These are phyloP conservation scores for Wallacemonas rigidus DNA, from an alignment of 208 protist genomes.

Conservation along the genomic window DNA sequence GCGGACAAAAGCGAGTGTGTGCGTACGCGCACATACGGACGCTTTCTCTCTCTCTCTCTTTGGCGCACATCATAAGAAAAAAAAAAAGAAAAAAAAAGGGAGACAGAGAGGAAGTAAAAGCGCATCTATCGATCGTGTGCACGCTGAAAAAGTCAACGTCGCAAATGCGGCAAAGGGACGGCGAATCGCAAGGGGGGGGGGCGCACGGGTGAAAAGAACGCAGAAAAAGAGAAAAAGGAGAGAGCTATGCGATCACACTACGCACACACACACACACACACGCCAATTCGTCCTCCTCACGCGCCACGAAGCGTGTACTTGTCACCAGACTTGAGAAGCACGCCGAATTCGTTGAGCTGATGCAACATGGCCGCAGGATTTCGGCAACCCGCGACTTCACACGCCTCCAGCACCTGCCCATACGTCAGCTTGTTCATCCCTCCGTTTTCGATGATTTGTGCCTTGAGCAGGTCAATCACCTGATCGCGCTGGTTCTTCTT, in stretches of 20 bases:
- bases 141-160: neutral
- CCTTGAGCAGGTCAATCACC: constrained; percentile 71
- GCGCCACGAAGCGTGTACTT: constrained; percentile 67
- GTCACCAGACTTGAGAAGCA: constrained; percentile 69
- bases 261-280: neutral
- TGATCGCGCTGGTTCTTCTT: constrained; percentile 60
- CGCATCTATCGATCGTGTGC: neutral
- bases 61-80: neutral
- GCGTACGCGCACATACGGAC: too few relatives aligned
- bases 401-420: constrained; percentile 56
- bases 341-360: constrained; percentile 82
- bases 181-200: too few relatives aligned
- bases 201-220: too few relatives aligned
- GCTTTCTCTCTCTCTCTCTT: too few relatives aligned
- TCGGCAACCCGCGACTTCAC: constrained; percentile 74
- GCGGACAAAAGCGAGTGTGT: too few relatives aligned
- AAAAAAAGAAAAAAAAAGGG: constrained; percentile 16
- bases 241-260: too few relatives aligned
- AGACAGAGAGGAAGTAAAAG: constrained; percentile 21
- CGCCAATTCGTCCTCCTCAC: constrained; percentile 16
- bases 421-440: constrained; percentile 61
- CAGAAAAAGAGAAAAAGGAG: too few relatives aligned
- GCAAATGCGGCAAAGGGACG: too few relatives aligned
- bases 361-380: constrained; percentile 72
- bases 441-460: constrained; percentile 46